Percentiles rank a stretch among this genome's conserved stretches.
phyloP scores from a whole-genome alignment of 2,329 filamentous ascomycete species.

The Nothophaeocryptopus gaeumannii region DNA sequence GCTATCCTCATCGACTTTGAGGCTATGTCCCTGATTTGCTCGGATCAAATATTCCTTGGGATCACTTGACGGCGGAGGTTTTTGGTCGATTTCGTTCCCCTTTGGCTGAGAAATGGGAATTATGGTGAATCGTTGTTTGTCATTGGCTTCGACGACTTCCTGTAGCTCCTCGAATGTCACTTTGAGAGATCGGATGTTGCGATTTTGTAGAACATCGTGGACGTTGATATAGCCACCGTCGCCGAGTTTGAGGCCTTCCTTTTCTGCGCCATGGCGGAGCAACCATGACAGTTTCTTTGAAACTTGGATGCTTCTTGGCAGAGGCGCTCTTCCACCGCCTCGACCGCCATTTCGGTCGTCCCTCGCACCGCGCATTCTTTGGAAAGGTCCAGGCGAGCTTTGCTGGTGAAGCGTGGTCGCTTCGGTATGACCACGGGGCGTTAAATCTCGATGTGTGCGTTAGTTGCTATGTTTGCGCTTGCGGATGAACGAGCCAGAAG shows the following conservation, averaged over 20 bases:
- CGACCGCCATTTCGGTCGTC: constrained; percentile 5
- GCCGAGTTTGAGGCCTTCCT: constrained; percentile 58
- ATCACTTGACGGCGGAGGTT: constrained; percentile 37
- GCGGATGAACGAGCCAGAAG: too few relatives aligned
- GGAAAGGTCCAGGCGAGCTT: too few relatives aligned
- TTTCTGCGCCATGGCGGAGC: constrained; percentile 60
- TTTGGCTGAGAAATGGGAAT: constrained; percentile 45
- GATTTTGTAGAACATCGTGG: constrained; percentile 57
- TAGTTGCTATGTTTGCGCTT: too few relatives aligned
- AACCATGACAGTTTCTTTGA: constrained; percentile 45
- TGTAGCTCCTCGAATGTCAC: constrained; percentile 74
- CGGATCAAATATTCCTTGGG: constrained; percentile 78
- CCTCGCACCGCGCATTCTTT: too few relatives aligned
- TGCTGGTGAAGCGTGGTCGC: too few relatives aligned
- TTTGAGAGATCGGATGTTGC: constrained; percentile 63
- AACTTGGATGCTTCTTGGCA: constrained; percentile 30
- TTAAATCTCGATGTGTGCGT: too few relatives aligned
- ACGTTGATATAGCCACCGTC: constrained; percentile 61
- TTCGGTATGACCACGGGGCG: too few relatives aligned
- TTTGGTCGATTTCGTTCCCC: constrained; percentile 30
- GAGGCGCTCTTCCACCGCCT: constrained; percentile 15
- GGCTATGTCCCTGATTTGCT: constrained; percentile 91
- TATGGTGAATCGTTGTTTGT: constrained; percentile 88
- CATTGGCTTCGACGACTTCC: constrained; percentile 67
- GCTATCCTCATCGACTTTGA: constrained; percentile 68